Base-by-base conservation (phyloP, 164 flowering plant genomes). In the Cinnamomum chago region DNA sequence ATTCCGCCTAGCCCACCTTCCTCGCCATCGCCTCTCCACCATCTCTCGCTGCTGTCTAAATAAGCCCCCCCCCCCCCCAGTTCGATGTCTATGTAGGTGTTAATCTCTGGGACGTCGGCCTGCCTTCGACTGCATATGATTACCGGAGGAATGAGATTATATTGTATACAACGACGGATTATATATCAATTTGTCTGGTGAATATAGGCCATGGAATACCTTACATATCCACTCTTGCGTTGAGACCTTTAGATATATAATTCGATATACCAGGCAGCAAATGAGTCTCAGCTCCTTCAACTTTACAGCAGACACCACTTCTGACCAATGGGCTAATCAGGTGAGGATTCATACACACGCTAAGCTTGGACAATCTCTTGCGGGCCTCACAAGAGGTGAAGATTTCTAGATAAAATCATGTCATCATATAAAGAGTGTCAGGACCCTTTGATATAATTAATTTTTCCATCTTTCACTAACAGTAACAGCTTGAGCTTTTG, bases 21-120 rank as follows among this genome's bases (percentile, higher is more conserved):
- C 85, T 95, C 2, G 96, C 99, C 62, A 92, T 93, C 67, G 98
- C 98, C 0, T 93, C 98, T 17, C 90, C 98, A 58, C 99, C 99
- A 1, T 71, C 84, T 0, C 64, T 81, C 4, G 81, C 91, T 2
- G 75, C 83, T 0, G 72, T 95, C 68, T 24, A 24, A 24, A 24
- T 24, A 24, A 24, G 25, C 25, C 25, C 25, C 25, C 25, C 25
- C 1, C 25, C n/a, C n/a, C n/a, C n/a, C n/a, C n/a, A 24, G 25
- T 24, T 24, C 25, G 25, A 24, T 24, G 25, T 24, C 25, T 0
- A 24, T 24, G 25, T 24, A 24, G 25, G 25, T 24, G 25, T 24
- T 24, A 24, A 24, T 24, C 25, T 24, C 74, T 95, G 65, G 92
- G 98, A 97, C 6, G 97, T 24, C 25, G 25, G 25, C 25, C 71